phyloP scores from a whole-genome alignment of 2,329 filamentous ascomycete species.

The Neospermospora avenae region DNA sequence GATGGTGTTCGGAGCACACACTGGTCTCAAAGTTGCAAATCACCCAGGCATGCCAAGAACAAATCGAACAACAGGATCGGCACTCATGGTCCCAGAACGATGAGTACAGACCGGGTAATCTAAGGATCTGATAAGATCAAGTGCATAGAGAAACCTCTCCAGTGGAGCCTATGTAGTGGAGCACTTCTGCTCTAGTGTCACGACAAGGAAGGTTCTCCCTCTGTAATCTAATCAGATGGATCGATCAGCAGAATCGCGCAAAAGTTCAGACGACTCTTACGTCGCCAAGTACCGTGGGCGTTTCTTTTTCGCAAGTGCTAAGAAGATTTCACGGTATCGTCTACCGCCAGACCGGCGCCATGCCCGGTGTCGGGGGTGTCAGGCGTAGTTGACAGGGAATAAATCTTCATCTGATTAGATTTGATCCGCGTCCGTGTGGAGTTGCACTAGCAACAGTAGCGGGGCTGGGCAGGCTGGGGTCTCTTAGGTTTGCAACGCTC shows the following conservation, averaged over 20 bases:
- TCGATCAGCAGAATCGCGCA: not conserved
- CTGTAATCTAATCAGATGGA: constrained; percentile 5
- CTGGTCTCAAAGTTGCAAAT: not conserved
- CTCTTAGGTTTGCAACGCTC: not conserved
- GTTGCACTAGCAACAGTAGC: not conserved
- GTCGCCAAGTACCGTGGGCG: not conserved
- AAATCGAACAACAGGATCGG: not conserved
- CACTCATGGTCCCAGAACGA: not conserved
- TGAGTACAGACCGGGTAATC: not conserved
- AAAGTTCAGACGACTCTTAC: not conserved
- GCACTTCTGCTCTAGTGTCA: not conserved
- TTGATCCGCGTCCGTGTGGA: too few relatives aligned
- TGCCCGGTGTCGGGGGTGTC: not conserved
- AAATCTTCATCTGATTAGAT: constrained; percentile 3
- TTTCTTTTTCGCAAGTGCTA: not conserved
- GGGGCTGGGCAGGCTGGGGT: too few relatives aligned
- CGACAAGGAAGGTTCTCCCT: not conserved
- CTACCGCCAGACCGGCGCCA: not conserved
- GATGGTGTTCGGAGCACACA: not conserved
- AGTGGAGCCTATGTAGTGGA: not conserved
- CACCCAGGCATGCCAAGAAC: not conserved
- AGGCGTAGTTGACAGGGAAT: not conserved
- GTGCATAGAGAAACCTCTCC: not conserved
- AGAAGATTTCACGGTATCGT: not conserved
- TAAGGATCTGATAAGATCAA: not conserved